These are phyloP conservation scores for Zea luxurians DNA, from an alignment of 176 grass and related monocot species.

Conservation along the genomic window DNA sequence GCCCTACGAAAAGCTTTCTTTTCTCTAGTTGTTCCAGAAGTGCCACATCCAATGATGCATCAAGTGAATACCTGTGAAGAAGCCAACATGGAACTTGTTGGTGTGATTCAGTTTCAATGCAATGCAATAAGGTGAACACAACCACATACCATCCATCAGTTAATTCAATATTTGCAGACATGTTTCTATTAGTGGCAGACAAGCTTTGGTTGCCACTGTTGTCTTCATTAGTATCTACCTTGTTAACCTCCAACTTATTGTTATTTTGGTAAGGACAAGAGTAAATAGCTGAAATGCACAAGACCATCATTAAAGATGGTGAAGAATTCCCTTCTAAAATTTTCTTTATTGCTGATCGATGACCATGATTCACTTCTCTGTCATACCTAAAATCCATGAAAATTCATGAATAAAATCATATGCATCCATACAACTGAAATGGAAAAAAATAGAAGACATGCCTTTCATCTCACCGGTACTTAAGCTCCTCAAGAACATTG, in stretches of 20 bases:
- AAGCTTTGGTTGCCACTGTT: slow-evolving; percentile 32
- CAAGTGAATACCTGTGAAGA: slow-evolving; percentile 73
- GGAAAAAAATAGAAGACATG: slow-evolving; percentile 34
- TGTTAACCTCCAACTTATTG: slow-evolving; percentile 38
- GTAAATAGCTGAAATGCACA: slow-evolving; percentile 87
- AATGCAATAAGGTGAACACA: slow-evolving; percentile 29
- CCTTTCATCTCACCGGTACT: slow-evolving; percentile 62
- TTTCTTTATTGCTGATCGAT: slow-evolving; percentile 85
- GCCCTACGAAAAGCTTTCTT: slow-evolving; percentile 87
- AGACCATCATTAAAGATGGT: slow-evolving; percentile 84
- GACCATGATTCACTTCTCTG: slow-evolving; percentile 85
- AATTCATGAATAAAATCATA: slow-evolving; percentile 33
- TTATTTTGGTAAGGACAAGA: slow-evolving; percentile 47
- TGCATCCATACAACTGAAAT: slow-evolving; percentile 25
- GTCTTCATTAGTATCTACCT: slow-evolving; percentile 33
- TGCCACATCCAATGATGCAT: slow-evolving; percentile 62
- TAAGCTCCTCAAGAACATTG: slow-evolving; percentile 92
- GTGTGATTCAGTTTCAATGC: slow-evolving; percentile 29
- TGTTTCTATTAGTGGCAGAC: slow-evolving; percentile 39
- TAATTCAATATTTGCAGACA: slow-evolving; percentile 58
- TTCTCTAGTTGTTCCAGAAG: slow-evolving; percentile 67
- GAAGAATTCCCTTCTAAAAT: slow-evolving; percentile 89
- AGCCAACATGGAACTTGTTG: slow-evolving; percentile 1
- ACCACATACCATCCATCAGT: slow-evolving; percentile 86
- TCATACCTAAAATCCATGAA: slow-evolving; percentile 68